Conservation (phyloP, 2,329 filamentous ascomycete species). For the Diaporthe citri region DNA sequence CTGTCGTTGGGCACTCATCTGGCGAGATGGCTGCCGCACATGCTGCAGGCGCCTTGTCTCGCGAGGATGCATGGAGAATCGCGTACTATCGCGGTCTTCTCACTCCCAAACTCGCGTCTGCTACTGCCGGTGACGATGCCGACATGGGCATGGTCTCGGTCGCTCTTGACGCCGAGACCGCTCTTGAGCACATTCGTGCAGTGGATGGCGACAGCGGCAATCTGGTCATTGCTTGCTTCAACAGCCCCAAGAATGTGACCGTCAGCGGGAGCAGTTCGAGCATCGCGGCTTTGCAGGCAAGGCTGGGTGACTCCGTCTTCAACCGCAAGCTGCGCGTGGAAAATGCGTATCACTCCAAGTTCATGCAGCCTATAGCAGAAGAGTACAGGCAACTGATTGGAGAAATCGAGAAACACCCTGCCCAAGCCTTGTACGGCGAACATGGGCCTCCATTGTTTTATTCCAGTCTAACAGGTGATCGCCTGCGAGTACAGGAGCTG, state of each 20-base stretch:
- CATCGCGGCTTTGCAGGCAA: conserved; percentile 41
- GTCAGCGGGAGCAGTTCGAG: conserved; percentile 47
- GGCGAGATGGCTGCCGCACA: conserved; percentile 53
- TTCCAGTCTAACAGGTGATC: not conserved
- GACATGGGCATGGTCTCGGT: conserved; percentile 39
- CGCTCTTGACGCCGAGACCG: conserved; percentile 26
- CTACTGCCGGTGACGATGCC: conserved; percentile 32
- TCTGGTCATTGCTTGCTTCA: conserved; percentile 39
- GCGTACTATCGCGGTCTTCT: conserved; percentile 46
- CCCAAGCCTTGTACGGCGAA: not conserved
- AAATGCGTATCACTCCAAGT: conserved; percentile 54
- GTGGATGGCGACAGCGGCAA: conserved; percentile 35
- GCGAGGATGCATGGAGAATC: conserved; percentile 39
- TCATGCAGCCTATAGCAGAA: conserved; percentile 47
- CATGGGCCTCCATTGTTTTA: not conserved
- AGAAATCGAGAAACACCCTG: not conserved
- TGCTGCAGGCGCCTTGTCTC: conserved; percentile 43
- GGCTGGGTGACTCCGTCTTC: conserved; percentile 45
- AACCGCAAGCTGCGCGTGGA: conserved; percentile 49
- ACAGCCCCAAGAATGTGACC: conserved; percentile 45
- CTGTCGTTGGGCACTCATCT: conserved; percentile 50
- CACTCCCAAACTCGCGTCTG: conserved; percentile 38
- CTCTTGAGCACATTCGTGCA: conserved; percentile 37
- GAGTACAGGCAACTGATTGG: conserved; percentile 39
- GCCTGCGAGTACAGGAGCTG: not conserved